Evolutionary conservation across 2,329 filamentous ascomycete genomes (phyloP).

Genomic region (Colletotrichum spaethianum): DNA sequence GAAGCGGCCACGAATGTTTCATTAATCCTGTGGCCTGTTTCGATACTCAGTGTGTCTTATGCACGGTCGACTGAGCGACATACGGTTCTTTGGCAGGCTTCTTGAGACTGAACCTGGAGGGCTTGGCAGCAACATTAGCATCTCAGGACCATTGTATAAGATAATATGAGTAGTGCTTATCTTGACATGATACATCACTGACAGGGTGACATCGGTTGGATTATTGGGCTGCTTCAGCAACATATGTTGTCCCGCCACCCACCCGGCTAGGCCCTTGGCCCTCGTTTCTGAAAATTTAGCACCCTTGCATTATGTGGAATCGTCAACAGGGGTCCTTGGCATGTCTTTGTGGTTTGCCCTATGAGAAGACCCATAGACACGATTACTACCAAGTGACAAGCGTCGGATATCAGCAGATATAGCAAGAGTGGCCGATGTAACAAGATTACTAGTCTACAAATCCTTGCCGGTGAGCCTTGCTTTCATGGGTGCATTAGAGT

Average conservation of each 20-base stretch:
- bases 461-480: background rate
- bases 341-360: slow-evolving; percentile 1
- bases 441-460: too few relatives aligned
- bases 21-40: too few relatives aligned
- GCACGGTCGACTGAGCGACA: too few relatives aligned
- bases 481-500: background rate
- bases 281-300: background rate
- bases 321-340: background rate
- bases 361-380: background rate
- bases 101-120: too few relatives aligned
- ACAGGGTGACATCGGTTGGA: slow-evolving; percentile 20
- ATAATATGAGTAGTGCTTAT: slow-evolving; percentile 25
- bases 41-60: too few relatives aligned
- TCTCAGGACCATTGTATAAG: background rate
- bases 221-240: background rate
- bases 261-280: slow-evolving; percentile 7
- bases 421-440: too few relatives aligned
- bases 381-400: too few relatives aligned
- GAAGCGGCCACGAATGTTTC: too few relatives aligned
- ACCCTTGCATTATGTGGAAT: background rate
- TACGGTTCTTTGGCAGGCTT: too few relatives aligned
- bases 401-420: too few relatives aligned
- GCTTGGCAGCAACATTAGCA: too few relatives aligned
- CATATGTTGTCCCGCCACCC: background rate
- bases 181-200: background rate